Conservation (phyloP, 345 rosid species). For the Ceriops zippeliana region DNA sequence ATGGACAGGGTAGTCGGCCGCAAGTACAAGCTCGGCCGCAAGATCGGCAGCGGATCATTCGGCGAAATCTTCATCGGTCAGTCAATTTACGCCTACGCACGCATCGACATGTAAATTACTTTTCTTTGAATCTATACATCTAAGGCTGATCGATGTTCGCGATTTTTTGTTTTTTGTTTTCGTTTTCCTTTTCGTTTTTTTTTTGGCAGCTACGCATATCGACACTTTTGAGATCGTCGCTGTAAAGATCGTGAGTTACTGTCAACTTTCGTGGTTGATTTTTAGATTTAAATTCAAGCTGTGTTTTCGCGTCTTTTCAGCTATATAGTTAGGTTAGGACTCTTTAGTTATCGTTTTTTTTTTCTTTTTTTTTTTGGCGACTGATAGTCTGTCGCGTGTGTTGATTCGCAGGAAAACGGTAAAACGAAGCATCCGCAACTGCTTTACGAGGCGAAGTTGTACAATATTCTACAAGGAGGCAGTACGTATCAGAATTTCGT, state of each 20-base stretch:
- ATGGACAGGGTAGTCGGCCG: constrained; percentile 85
- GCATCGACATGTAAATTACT: no score
- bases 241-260: constrained; percentile 75
- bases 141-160: background rate
- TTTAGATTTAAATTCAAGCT: background rate
- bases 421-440: constrained; percentile 86
- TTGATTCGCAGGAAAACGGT: constrained; percentile 59
- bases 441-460: constrained; percentile 81
- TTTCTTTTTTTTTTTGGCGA: background rate
- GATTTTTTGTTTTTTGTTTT: background rate
- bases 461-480: constrained; percentile 83
- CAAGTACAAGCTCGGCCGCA: constrained; percentile 82
- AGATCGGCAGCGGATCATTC: constrained; percentile 95
- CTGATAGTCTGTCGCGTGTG: background rate
- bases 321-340: no score
- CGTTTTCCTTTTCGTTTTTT: background rate
- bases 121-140: no score
- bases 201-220: constrained; percentile 70
- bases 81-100: constrained; percentile 1
- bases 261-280: background rate
- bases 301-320: no score
- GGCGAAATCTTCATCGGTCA: constrained; percentile 92
- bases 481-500: constrained; percentile 37
- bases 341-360: background rate
- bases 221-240: constrained; percentile 92